Base-by-base conservation (phyloP, 1,284 basidiomycete genomes). In the Leccinum pseudoinsigne region DNA sequence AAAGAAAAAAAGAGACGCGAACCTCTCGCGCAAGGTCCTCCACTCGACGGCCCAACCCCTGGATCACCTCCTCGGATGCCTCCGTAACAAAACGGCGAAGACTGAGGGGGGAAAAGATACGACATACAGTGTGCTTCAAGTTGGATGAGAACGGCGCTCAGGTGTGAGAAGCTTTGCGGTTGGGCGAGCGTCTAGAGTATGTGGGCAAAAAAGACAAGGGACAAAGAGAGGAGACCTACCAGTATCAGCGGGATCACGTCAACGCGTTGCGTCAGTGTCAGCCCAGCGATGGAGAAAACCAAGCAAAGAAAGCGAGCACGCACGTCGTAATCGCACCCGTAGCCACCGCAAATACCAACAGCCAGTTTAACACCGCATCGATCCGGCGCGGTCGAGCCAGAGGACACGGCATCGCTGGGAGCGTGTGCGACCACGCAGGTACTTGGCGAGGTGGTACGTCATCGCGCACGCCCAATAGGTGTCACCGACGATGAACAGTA, bases 311-410 rank as follows among this genome's bases (percentile, higher is more conserved):
- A 16, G 12, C 18, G 5, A 26, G 28, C 23, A 69, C 71, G 63
- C 18, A 73, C 72, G 60, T 67, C 2, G 66, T 74, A 23, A 75
- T 26, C 1, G 67, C 66, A 36, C 72, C 72, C 0, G 72, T 76
- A 18, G 74, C 72, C 16, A 73, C 68, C 0, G 64, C 64, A 45
- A 76, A 74, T 0, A 72, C 12, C 11, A 76, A 61, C 2, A 74
- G 64, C 2, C 70, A 58, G 23, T 76, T 67, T 62, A 73, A 59
- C 16, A 76, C 57, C 1, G 54, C 3, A 18, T 73, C 58, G 1
- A 74, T 68, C 1, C 72, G 70, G 5, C 66, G 63, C 6, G 59
- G 65, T 9, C 18, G 12, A 5, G 18, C 53, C 1, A 51, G 38
- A 0, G 47, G 34, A 60, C 62, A 67, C 2, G 58, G 65, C 40